A percentile compares a stretch with the other conserved stretches of the same genome.
Conservation (phyloP, 805 yeast genomes). For the Saturnispora silvae region DNA sequence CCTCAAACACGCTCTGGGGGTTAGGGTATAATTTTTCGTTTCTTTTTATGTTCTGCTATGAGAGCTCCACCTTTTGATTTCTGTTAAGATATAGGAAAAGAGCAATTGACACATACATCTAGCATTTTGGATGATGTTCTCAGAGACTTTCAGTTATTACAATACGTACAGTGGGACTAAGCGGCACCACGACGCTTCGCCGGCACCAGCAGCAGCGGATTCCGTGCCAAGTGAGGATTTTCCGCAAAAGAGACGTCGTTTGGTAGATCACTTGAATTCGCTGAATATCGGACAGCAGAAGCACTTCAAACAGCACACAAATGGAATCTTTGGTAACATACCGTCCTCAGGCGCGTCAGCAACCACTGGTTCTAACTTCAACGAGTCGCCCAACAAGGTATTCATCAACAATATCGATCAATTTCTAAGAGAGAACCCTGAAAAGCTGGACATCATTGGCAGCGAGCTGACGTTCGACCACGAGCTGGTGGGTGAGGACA, state of each 20-base stretch:
- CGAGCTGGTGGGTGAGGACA: constrained; percentile 7
- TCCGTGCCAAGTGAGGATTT: constrained; percentile 1
- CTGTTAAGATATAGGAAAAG: too few species aligned
- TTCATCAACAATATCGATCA: constrained; percentile 17
- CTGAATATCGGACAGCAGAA: constrained; percentile 1
- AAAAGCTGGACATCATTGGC: constrained; percentile 11
- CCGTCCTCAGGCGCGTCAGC: background rate
- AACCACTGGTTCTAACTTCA: too few species aligned
- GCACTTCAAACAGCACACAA: background rate
- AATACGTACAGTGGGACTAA: constrained; percentile 8
- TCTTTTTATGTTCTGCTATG: too few species aligned
- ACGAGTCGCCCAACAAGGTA: constrained; percentile 10
- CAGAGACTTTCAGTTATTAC: constrained; percentile 6
- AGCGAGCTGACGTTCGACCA: constrained; percentile 9
- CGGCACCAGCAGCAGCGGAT: too few species aligned
- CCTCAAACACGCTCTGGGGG: too few species aligned
- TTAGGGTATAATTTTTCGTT: too few species aligned
- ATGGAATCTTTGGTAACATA: background rate
- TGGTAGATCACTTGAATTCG: constrained; percentile 5
- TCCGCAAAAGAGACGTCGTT: constrained; percentile 1
- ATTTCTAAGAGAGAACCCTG: constrained; percentile 16
- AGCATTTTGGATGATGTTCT: too few species aligned
- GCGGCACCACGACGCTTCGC: constrained; percentile 4
- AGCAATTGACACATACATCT: too few species aligned
- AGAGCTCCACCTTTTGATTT: too few species aligned